These are phyloP conservation scores for Phylloporus rhodoxanthus DNA, from an alignment of 768 basidiomycete genomes.

Conservation along the genomic window DNA sequence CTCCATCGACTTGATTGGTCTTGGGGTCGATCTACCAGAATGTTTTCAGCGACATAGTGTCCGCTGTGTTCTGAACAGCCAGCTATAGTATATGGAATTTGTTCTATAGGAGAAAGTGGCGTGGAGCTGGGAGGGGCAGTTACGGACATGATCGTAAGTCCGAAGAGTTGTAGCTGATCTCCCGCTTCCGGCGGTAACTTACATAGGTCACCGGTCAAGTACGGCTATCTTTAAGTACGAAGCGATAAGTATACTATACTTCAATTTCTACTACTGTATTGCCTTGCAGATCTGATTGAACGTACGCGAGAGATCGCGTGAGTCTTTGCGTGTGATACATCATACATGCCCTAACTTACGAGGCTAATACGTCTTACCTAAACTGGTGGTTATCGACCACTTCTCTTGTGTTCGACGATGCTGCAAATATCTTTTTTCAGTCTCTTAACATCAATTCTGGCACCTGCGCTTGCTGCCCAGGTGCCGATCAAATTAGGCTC, in stretches of 20 bases:
- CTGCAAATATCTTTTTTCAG: neutral
- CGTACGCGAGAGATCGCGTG: too few species aligned
- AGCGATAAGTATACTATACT: too few species aligned
- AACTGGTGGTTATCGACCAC: too few species aligned
- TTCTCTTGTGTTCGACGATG: neutral
- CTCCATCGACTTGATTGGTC: constrained; percentile 76
- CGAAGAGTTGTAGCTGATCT: neutral
- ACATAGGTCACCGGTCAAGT: neutral
- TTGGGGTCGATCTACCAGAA: constrained; percentile 54
- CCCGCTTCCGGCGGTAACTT: neutral
- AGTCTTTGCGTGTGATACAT: too few species aligned
- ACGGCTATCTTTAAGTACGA: too few species aligned
- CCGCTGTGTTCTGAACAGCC: constrained; percentile 68
- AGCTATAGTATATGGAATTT: constrained; percentile 47
- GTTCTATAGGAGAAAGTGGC: constrained; percentile 11
- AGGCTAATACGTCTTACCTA: too few species aligned
- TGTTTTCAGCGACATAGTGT: constrained; percentile 62
- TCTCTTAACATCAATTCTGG: neutral
- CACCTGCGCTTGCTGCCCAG: neutral
- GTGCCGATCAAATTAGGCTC: neutral
- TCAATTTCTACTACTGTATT: too few species aligned
- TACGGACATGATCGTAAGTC: constrained; percentile 6
- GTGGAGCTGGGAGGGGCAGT: constrained; percentile 4
- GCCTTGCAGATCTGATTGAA: too few species aligned
- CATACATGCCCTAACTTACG: too few species aligned